Conservation (phyloP, 2,329 filamentous ascomycete genomes). For the Lasiodiplodia sp. region DNA sequence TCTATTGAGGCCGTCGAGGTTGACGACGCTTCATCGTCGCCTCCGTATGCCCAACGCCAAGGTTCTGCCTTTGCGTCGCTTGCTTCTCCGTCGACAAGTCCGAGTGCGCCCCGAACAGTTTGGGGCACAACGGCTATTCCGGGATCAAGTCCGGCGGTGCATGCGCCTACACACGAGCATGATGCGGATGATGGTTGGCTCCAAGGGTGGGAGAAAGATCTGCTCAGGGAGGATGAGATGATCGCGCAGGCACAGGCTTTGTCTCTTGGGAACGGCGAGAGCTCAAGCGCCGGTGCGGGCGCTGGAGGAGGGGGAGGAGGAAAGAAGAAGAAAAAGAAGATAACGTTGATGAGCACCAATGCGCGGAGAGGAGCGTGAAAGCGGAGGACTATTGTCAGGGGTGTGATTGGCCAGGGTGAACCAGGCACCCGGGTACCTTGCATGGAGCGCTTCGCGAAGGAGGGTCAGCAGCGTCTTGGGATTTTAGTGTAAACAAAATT, state of each 20-base stretch:
- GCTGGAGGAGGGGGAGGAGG: constrained; percentile 35
- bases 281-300: constrained; percentile 40
- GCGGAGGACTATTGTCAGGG: background rate
- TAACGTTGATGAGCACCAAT: constrained; percentile 72
- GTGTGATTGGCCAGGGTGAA: constrained; percentile 18
- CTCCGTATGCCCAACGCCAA: constrained; percentile 57
- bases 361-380: constrained; percentile 63
- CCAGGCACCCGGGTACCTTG: constrained; percentile 28
- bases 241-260: constrained; percentile 57
- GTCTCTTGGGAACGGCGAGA: constrained; percentile 42
- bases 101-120: constrained; percentile 77
- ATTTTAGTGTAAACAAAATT: constrained; percentile 3
- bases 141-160: constrained; percentile 64
- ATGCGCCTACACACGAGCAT: constrained; percentile 50
- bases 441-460: constrained; percentile 23
- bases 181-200: constrained; percentile 81
- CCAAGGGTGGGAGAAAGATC: constrained; percentile 80
- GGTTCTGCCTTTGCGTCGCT: constrained; percentile 71
- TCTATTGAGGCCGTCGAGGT: constrained; percentile 43
- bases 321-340: constrained; percentile 73
- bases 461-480: constrained; percentile 14
- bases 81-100: constrained; percentile 81
- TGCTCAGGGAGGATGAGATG: constrained; percentile 63
- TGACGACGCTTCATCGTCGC: constrained; percentile 51
- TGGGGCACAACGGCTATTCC: constrained; percentile 84